A percentile compares a stretch with the other conserved stretches of the same genome.
phyloP scores from a whole-genome alignment of 192 early-diverging fungal genomes.

The Paraglomus occultum region DNA sequence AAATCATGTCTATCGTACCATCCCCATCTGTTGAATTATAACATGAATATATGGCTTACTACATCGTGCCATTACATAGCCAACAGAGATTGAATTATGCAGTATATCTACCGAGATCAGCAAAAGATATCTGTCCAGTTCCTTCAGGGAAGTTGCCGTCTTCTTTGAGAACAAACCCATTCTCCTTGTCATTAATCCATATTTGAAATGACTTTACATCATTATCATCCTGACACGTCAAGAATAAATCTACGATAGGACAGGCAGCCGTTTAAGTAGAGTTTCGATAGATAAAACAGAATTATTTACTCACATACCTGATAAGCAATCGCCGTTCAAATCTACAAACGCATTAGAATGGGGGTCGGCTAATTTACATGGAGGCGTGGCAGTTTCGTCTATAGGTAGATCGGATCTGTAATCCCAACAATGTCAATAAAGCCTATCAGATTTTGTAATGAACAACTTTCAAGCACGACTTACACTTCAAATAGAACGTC shows the following conservation, averaged over 20 bases:
- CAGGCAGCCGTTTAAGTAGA: not conserved
- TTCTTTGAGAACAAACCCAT: slow-evolving; percentile 66
- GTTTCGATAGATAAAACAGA: not conserved
- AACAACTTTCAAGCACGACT: not conserved
- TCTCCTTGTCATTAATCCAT: slow-evolving; percentile 64
- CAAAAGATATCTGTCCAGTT: slow-evolving; percentile 81
- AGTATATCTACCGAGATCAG: slow-evolving; percentile 68
- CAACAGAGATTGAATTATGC: slow-evolving; percentile 1
- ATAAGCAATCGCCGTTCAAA: slow-evolving; percentile 87
- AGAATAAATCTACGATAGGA: slow-evolving; percentile 57
- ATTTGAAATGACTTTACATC: slow-evolving; percentile 60
- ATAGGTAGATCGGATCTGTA: not conserved
- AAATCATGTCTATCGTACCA: slow-evolving; percentile 83
- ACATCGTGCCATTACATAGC: not conserved
- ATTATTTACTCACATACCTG: slow-evolving; percentile 45
- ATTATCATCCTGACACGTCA: slow-evolving; percentile 59
- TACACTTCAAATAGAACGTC: slow-evolving; percentile 41
- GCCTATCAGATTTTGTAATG: not conserved
- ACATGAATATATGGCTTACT: slow-evolving; percentile 12
- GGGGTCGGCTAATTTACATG: slow-evolving; percentile 68
- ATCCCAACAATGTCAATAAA: slow-evolving; percentile 8
- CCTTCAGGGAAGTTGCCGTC: slow-evolving; percentile 58
- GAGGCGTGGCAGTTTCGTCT: slow-evolving; percentile 34
- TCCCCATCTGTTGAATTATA: slow-evolving; percentile 69
- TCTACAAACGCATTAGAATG: slow-evolving; percentile 94